A percentile compares a stretch with the other conserved stretches of the same genome.
Evolutionary conservation across 2,329 filamentous ascomycete species (phyloP).

Genomic region (Microsporum ferrugineum): DNA sequence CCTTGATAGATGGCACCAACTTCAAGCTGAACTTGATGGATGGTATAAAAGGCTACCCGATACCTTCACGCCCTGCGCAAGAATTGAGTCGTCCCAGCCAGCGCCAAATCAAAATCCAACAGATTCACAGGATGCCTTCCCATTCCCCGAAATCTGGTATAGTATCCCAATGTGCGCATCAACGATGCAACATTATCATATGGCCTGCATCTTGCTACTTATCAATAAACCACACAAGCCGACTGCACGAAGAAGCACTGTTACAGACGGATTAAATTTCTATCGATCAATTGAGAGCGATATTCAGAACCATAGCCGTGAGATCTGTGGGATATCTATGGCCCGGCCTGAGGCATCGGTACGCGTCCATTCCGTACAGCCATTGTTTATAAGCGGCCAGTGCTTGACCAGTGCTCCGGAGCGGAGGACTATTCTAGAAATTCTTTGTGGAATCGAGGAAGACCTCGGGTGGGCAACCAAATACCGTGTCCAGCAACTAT

Average conservation of each 20-base stretch:
- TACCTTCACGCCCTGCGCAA: conserved; percentile 48
- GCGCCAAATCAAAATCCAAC: conserved; percentile 17
- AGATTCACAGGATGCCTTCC: conserved; percentile 25
- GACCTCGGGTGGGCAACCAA: conserved; percentile 55
- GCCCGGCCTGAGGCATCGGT: conserved; percentile 47
- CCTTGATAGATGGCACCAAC: conserved; percentile 39
- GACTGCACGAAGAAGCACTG: conserved; percentile 40
- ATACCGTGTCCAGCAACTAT: conserved; percentile 47
- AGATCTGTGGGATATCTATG: conserved; percentile 51
- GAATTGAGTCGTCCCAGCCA: conserved; percentile 29
- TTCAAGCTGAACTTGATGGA: conserved; percentile 46
- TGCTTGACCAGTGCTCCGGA: conserved; percentile 46
- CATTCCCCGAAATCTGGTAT: conserved; percentile 51
- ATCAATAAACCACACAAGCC: conserved; percentile 34
- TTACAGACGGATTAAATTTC: conserved; percentile 44
- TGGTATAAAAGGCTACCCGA: conserved; percentile 50
- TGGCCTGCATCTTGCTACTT: conserved; percentile 33
- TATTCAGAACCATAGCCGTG: conserved; percentile 46
- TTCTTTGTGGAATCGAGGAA: conserved; percentile 49
- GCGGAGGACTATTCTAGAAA: conserved; percentile 43
- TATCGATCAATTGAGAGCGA: conserved; percentile 49
- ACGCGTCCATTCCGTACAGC: conserved; percentile 50
- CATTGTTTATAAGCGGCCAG: conserved; percentile 52
- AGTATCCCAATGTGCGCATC: conserved; percentile 55
- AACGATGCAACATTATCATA: conserved; percentile 42